These are phyloP conservation scores for Afroboletus lepidellus DNA, from an alignment of 1,284 basidiomycete species.

Conservation along the genomic window DNA sequence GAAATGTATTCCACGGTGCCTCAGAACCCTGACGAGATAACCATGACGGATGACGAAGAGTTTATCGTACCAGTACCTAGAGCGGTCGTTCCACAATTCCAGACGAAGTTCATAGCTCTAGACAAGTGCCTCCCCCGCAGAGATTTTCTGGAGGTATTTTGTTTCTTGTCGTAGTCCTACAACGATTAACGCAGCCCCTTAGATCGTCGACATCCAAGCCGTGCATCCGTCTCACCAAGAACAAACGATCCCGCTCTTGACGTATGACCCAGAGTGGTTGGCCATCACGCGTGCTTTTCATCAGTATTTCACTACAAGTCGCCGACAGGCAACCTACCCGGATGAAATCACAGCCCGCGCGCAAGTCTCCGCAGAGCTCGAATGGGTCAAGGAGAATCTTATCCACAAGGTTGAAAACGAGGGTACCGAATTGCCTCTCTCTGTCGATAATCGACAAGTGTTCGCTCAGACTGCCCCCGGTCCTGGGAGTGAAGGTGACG, in stretches of 20 bases:
- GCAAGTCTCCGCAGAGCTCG: conserved; percentile 61
- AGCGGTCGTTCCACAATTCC: conserved; percentile 28
- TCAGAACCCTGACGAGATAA: conserved; percentile 74
- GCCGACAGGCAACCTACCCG: conserved; percentile 57
- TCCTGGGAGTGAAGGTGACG: conserved; percentile 41
- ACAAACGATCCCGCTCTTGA: conserved; percentile 40
- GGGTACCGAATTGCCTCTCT: conserved; percentile 17
- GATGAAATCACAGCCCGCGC: conserved; percentile 53
- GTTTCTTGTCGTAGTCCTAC: conserved; percentile 6
- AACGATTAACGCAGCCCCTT: conserved; percentile 1
- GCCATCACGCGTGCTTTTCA: conserved; percentile 89
- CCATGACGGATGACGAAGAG: conserved; percentile 60
- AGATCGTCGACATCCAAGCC: conserved; percentile 71
- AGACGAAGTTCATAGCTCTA: conserved; percentile 86
- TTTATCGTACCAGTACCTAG: conserved; percentile 39
- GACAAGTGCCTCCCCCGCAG: conserved; percentile 88
- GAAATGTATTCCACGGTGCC: not conserved
- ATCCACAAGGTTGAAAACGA: conserved; percentile 38
- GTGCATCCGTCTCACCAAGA: conserved; percentile 6
- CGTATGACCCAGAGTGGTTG: conserved; percentile 90
- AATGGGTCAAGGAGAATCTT: conserved; percentile 61
- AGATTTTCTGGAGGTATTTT: conserved; percentile 80
- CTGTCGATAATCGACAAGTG: conserved; percentile 56
- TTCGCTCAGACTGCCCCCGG: conserved; percentile 78
- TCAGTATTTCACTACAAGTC: conserved; percentile 64